Base-by-base conservation (phyloP, 768 basidiomycete genomes). In the Mycena filopes region DNA sequence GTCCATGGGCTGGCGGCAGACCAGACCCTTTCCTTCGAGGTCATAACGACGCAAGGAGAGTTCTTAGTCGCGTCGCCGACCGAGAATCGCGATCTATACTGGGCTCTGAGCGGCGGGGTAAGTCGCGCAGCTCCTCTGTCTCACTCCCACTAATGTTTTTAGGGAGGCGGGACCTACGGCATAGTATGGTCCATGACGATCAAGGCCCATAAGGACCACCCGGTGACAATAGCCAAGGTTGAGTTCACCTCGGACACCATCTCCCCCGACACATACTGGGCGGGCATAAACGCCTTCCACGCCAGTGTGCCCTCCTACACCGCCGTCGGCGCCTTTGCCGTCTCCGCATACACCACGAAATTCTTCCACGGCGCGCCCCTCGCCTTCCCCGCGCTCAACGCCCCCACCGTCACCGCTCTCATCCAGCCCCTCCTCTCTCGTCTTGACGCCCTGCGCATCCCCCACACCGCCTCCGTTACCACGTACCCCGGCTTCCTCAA, bases 41-140 rank as follows among this genome's bases (percentile, higher is more conserved):
- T 60, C 45, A 38, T 60, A 28, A 46, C 50, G 28, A 31, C 21
- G 11, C 25, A 21, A n/a, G 56, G 64, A 29, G 33, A 55, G 51
- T 43, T 43, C 45, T 18, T 65, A 23, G 38, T 40, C 43, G 57
- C 64, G 20, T 45, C 40, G 23, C 68, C 65, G n/a, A 47, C 55
- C 2, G 63, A 71, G 54, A 70, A 80, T 55, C 2, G 71, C 1
- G 79, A 80, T 43, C 70, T 80, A 42, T 79, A 76, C 70, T 80
- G 79, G 79, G 79, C 69, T 6, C 71, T 79, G 40, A 72, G 75
- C 21, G 78, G 78, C 29, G 78, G 63, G 11, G n/a, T n/a, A n/a
- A n/a, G n/a, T n/a, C n/a, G n/a, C n/a, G n/a, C n/a, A n/a, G n/a
- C n/a, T n/a, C n/a, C n/a, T n/a, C n/a, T n/a, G n/a, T n/a, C n/a